Conservation (phyloP, 345 rosid genomes). For the Nasturtium officinale region DNA sequence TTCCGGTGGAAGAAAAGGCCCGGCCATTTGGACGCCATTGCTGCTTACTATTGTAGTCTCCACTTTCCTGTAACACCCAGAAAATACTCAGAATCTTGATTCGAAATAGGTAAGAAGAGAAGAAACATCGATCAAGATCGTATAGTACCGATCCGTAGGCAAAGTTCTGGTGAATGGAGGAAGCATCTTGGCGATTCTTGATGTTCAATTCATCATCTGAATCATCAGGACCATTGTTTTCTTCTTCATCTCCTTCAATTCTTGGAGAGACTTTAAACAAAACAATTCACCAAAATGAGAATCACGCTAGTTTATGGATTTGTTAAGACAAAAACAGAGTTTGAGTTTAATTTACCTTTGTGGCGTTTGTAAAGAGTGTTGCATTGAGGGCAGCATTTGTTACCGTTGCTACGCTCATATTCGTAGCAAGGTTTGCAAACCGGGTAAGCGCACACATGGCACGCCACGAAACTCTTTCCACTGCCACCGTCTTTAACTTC, state of each 20-base stretch:
- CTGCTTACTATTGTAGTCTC: slow-evolving; percentile 52
- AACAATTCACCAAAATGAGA: background rate
- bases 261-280: slow-evolving; percentile 61
- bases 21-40: slow-evolving; percentile 57
- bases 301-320: background rate
- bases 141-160: slow-evolving; percentile 42
- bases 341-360: slow-evolving; percentile 52
- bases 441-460: slow-evolving; percentile 77
- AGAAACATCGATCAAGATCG: background rate
- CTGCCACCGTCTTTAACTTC: slow-evolving; percentile 61
- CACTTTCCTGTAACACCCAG: slow-evolving; percentile 63
- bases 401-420: slow-evolving; percentile 89
- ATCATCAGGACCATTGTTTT: slow-evolving; percentile 55
- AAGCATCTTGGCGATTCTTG: slow-evolving; percentile 49
- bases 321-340: background rate
- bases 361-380: slow-evolving; percentile 86
- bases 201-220: slow-evolving; percentile 64
- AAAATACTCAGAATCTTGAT: slow-evolving; percentile 18
- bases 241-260: slow-evolving; percentile 71
- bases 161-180: slow-evolving; percentile 43
- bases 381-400: slow-evolving; percentile 89
- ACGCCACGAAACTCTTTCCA: slow-evolving; percentile 72
- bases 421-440: slow-evolving; percentile 90
- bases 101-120: background rate
- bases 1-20: slow-evolving; percentile 74